A percentile compares a stretch with the other conserved stretches of the same genome.
These are phyloP conservation scores for Euryodendron excelsum DNA, from an alignment of 148 eudicot species.

Conservation along the genomic window DNA sequence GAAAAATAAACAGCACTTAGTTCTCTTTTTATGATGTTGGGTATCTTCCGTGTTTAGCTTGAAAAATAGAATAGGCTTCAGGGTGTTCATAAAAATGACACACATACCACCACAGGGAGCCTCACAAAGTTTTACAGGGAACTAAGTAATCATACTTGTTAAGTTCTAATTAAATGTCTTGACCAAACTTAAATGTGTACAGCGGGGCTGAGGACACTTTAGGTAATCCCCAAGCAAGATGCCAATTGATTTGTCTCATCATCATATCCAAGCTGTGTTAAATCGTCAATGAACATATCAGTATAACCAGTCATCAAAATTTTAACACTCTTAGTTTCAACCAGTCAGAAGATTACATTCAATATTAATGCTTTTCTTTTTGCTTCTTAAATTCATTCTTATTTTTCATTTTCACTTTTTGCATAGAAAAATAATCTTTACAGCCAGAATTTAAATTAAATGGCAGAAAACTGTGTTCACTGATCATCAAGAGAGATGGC, in stretches of 20 bases:
- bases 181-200: not conserved
- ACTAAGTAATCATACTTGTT: not conserved
- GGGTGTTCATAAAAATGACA: too few relatives aligned
- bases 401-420: not conserved
- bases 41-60: not conserved
- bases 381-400: not conserved
- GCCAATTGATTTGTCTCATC: constrained; percentile 1
- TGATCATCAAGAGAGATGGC: not conserved
- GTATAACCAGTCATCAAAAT: not conserved
- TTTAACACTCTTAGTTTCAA: not conserved
- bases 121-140: not conserved
- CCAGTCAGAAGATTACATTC: not conserved
- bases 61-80: not conserved
- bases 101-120: too few relatives aligned
- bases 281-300: not conserved
- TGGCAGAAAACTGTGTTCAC: not conserved
- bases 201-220: not conserved
- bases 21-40: not conserved
- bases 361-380: not conserved
- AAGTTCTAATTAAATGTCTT: not conserved
- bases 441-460: not conserved
- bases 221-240: constrained; percentile 6
- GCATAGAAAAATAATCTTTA: too few relatives aligned
- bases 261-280: constrained; percentile 4
- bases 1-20: not conserved